Base-by-base conservation (phyloP, 2,329 filamentous ascomycete genomes). In the Plectosphaerella sp. region DNA sequence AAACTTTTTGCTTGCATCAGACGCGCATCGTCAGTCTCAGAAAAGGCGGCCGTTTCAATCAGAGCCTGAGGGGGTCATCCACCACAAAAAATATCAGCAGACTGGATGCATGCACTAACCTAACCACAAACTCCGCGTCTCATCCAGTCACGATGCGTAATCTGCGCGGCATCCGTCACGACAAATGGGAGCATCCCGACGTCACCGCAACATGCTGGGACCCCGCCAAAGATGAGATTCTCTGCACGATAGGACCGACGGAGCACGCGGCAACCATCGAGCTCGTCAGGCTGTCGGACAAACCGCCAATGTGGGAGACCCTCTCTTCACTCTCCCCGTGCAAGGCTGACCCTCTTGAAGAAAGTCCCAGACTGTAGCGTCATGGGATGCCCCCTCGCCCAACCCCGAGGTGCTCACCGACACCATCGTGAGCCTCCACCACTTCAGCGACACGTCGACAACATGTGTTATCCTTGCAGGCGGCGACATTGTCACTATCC, bases 151-250 rank as follows among this genome's bases (percentile, higher is more conserved):
- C 48, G 16, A 97, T 97, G 93, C 87, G 90, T 67, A 97, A 97
- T 70, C 79, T 97, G 61, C 87, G 84, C 71, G 91, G 86, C 67
- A 84, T 91, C 62, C 83, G 81, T 65, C 86, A 89, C 67, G 79
- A 81, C 61, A 76, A 82, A 66, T 86, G 86, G 73, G 79, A 84
- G 57, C 76, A 79, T 49, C 69, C 78, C 57, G 77, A 82, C 55
- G 76, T 94, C 62, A 87, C 89, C 50, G 87, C 91, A 28, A 83
- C 86, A 52, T 88, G 91, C 63, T 97, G 93, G 93, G 91, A 97
- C 72, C 80, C 87, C 47, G 79, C 84, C 55, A 84, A 82, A 58
- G 88, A 94, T 68, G 83, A 89, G 55, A 71, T 94, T 50, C 78
- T 99, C 61, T 92, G 88, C 72, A 86, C 90, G 50, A 87, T 93